These are phyloP conservation scores for Trypanosoma cruzi DNA, from an alignment of 208 protist species.

Conservation along the genomic window DNA sequence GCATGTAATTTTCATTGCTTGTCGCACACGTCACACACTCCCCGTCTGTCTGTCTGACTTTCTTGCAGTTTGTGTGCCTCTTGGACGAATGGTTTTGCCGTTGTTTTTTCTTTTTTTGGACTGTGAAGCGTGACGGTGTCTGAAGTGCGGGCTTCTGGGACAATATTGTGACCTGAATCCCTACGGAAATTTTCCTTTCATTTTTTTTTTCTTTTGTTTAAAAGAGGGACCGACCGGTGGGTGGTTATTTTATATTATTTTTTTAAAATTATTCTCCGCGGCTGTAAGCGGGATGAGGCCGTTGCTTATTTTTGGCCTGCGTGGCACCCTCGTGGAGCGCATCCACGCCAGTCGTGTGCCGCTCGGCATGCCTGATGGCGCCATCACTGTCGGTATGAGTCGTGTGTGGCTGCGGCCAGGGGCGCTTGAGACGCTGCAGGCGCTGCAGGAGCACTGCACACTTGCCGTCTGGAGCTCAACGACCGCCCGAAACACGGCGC, in stretches of 20 bases:
- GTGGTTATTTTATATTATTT: too few species aligned
- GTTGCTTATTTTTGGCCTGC: constrained; percentile 81
- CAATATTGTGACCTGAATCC: too few species aligned
- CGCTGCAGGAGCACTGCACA: constrained; percentile 73
- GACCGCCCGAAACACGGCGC: constrained; percentile 78
- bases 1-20: background rate
- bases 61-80: background rate
- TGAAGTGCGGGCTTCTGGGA: too few species aligned
- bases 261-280: too few species aligned
- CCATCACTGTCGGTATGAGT: constrained; percentile 72
- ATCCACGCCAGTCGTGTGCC: constrained; percentile 68
- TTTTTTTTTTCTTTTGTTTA: too few species aligned
- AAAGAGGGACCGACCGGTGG: too few species aligned
- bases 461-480: constrained; percentile 91
- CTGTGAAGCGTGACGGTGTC: too few species aligned
- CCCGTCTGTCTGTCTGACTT: background rate
- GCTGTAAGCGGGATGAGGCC: too few species aligned
- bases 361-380: constrained; percentile 53
- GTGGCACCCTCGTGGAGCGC: constrained; percentile 86
- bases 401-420: constrained; percentile 87
- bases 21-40: too few species aligned
- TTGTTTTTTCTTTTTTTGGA: background rate
- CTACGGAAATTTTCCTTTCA: too few species aligned
- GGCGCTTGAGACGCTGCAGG: constrained; percentile 54
- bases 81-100: background rate